phyloP scores from a whole-genome alignment of 495 filamentous ascomycete genomes.

The Lichina pygmaea region DNA sequence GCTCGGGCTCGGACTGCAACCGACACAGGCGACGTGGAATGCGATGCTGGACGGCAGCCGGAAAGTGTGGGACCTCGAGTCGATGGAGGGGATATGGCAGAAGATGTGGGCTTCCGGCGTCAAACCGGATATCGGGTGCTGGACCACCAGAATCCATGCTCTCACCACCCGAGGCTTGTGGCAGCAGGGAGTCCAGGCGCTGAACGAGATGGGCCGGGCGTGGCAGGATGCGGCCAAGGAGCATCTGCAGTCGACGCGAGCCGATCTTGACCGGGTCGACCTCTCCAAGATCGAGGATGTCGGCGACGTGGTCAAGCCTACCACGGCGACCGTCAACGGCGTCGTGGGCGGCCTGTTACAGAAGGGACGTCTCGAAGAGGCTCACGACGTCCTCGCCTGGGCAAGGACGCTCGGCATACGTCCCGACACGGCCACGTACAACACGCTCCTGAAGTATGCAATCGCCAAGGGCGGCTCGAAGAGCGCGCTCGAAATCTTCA shows the following conservation, averaged over 20 bases:
- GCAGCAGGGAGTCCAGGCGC: constrained; percentile 22
- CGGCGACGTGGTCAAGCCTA: constrained; percentile 21
- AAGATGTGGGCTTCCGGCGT: constrained; percentile 22
- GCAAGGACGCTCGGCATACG: constrained; percentile 25
- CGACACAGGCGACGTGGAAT: constrained; percentile 29
- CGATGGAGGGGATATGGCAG: constrained; percentile 29
- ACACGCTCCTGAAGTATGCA: constrained; percentile 30
- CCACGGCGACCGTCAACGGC: constrained; percentile 34
- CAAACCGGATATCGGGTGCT: constrained; percentile 25
- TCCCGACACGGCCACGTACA: constrained; percentile 39
- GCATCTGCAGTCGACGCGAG: not conserved
- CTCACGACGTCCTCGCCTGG: constrained; percentile 27
- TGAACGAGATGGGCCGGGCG: constrained; percentile 28
- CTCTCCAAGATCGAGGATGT: constrained; percentile 8
- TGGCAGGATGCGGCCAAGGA: constrained; percentile 17
- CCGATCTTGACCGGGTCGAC: constrained; percentile 1
- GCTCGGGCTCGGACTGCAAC: constrained; percentile 19
- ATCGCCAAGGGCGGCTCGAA: constrained; percentile 17
- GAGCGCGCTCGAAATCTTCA: constrained; percentile 17
- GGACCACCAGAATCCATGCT: constrained; percentile 35
- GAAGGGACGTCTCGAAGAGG: constrained; percentile 14
- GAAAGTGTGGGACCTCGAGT: constrained; percentile 17
- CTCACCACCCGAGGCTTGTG: constrained; percentile 21
- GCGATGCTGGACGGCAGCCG: constrained; percentile 33
- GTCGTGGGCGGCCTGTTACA: constrained; percentile 21